Evolutionary conservation across 2,329 filamentous ascomycete species (phyloP).

Genomic region (Colletotrichum sp.): DNA sequence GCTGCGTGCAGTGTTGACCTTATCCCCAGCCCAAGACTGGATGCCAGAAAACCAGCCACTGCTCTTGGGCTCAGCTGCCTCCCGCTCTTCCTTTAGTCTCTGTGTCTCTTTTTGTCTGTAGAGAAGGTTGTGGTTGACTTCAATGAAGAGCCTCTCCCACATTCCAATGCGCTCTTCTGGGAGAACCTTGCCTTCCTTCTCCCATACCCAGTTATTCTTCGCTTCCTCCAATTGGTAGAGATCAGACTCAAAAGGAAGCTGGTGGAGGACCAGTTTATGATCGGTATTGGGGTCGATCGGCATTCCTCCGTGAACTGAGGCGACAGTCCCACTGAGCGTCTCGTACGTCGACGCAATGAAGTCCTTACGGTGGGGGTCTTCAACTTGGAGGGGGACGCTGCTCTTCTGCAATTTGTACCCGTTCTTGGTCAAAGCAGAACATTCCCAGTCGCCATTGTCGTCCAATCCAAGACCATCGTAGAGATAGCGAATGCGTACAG

Average conservation of each 20-base stretch:
- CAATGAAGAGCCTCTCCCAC: slow-evolving; percentile 25
- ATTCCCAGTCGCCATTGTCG: slow-evolving; percentile 29
- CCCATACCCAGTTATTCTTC: slow-evolving; percentile 17
- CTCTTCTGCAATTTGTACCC: slow-evolving; percentile 12
- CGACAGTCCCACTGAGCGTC: not conserved
- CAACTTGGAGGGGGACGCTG: not conserved
- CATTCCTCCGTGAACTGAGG: not conserved
- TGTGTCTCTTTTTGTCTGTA: not conserved
- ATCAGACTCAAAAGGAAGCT: slow-evolving; percentile 21
- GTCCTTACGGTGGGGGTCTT: not conserved
- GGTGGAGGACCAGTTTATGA: slow-evolving; percentile 5
- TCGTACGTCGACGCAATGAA: slow-evolving; percentile 9
- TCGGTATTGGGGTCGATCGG: not conserved
- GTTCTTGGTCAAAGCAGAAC: slow-evolving; percentile 20
- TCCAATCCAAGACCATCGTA: slow-evolving; percentile 31
- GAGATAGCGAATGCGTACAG: slow-evolving; percentile 35
- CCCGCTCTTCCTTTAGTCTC: not conserved
- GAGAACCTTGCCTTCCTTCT: not conserved
- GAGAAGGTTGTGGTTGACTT: slow-evolving; percentile 19
- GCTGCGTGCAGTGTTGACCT: not conserved
- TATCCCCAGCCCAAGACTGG: not conserved
- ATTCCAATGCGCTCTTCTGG: slow-evolving; percentile 24
- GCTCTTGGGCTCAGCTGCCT: not conserved
- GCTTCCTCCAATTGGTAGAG: slow-evolving; percentile 11
- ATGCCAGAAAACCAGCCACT: not conserved